A percentile compares a stretch with the other conserved stretches of the same genome.
Evolutionary conservation across 2,329 filamentous ascomycete genomes (phyloP).

Genomic region (Cytospora chrysosperma): DNA sequence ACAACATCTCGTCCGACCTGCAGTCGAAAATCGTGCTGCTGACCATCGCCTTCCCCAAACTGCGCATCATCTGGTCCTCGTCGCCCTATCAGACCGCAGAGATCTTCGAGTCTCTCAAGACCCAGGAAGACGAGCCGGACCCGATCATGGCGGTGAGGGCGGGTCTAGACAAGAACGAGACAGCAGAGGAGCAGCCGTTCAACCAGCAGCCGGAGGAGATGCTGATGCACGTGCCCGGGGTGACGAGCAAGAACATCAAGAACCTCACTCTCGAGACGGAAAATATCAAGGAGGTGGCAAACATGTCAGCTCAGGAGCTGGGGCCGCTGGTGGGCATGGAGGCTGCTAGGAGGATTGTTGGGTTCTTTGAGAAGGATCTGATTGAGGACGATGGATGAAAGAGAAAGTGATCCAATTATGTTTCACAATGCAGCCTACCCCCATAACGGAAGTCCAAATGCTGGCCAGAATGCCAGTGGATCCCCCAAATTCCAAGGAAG

Average conservation of each 20-base stretch:
- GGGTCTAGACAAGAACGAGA: slow-evolving; percentile 67
- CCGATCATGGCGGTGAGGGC: slow-evolving; percentile 82
- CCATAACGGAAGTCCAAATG: background rate
- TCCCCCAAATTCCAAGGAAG: background rate
- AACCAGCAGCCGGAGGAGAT: slow-evolving; percentile 89
- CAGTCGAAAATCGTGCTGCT: slow-evolving; percentile 91
- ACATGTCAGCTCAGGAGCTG: slow-evolving; percentile 75
- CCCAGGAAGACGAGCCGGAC: slow-evolving; percentile 85
- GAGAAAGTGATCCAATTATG: background rate
- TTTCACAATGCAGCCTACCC: background rate
- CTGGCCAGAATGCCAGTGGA: background rate
- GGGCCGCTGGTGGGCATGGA: slow-evolving; percentile 74
- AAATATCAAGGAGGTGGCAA: slow-evolving; percentile 79
- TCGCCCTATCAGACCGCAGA: slow-evolving; percentile 95
- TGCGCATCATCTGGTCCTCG: slow-evolving; percentile 91
- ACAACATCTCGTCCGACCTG: slow-evolving; percentile 64
- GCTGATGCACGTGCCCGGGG: slow-evolving; percentile 78
- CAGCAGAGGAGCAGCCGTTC: slow-evolving; percentile 68
- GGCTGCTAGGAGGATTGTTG: slow-evolving; percentile 70
- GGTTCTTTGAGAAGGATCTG: slow-evolving; percentile 73
- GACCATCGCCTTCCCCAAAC: slow-evolving; percentile 83
- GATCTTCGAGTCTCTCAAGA: slow-evolving; percentile 92
- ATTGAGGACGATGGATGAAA: slow-evolving; percentile 49
- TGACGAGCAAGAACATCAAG: slow-evolving; percentile 75
- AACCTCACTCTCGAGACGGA: slow-evolving; percentile 70